Evolutionary conservation across 2,329 filamentous ascomycete species (phyloP).

Genomic region (Gliomastix tumulicola): DNA sequence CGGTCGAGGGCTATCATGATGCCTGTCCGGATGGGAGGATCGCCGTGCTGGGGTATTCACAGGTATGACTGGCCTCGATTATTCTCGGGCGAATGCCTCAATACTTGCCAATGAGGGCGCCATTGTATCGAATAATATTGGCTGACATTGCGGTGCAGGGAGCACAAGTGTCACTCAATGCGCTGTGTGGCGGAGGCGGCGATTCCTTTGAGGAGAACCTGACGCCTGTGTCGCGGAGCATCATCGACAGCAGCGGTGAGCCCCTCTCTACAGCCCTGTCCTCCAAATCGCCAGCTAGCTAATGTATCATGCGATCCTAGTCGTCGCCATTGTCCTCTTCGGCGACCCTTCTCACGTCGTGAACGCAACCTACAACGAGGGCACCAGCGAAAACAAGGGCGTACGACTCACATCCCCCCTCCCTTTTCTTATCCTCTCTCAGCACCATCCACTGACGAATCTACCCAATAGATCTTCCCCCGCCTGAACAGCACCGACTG

Average conservation of each 20-base stretch:
- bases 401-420: conserved; percentile 18
- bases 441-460: no score
- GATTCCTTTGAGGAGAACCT: conserved; percentile 17
- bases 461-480: conserved; percentile 27
- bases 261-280: no score
- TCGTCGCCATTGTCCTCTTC: conserved; percentile 30
- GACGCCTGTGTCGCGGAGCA: no score
- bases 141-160: no score
- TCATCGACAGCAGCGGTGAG: no score
- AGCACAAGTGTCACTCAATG: conserved; percentile 27
- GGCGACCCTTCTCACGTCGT: conserved; percentile 32
- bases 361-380: conserved; percentile 25
- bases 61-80: no score
- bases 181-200: conserved; percentile 28
- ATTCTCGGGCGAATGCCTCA: no score
- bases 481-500: conserved; percentile 25
- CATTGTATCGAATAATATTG: no score
- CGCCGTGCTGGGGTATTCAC: conserved; percentile 32
- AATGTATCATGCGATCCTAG: no score
- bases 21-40: conserved; percentile 29
- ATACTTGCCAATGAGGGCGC: no score
- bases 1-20: conserved; percentile 20
- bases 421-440: not conserved
- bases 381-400: conserved; percentile 26
- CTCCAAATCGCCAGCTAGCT: no score